A percentile compares a stretch with the other conserved stretches of the same genome.
These are phyloP conservation scores for Vaccinium macrocarpon DNA, from an alignment of 148 eudicot genomes.

Conservation along the genomic window DNA sequence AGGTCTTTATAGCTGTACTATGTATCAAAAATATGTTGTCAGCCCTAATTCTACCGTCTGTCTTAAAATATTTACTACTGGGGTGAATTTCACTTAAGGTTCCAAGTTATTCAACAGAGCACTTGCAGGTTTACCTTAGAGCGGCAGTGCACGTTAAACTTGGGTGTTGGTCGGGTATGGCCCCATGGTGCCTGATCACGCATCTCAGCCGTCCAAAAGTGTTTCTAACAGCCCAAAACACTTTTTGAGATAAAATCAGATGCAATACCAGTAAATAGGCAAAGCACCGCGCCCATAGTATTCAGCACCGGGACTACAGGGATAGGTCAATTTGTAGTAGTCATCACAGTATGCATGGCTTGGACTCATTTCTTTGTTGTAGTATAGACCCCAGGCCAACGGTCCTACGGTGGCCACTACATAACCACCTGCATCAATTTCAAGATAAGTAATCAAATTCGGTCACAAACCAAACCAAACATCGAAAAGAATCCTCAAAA, in stretches of 20 bases:
- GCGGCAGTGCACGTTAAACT: too few relatives aligned
- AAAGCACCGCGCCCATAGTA: slow-evolving; percentile 96
- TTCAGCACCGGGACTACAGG: slow-evolving; percentile 81
- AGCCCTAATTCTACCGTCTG: too few relatives aligned
- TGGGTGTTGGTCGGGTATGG: too few relatives aligned
- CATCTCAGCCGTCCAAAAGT: too few relatives aligned
- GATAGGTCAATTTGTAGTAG: slow-evolving; percentile 66
- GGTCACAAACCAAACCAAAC: background rate
- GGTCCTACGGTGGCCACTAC: slow-evolving; percentile 95
- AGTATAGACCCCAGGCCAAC: slow-evolving; percentile 93
- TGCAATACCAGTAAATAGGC: slow-evolving; percentile 79
- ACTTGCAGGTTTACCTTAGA: too few relatives aligned
- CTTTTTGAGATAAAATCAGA: background rate
- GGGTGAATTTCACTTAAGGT: too few relatives aligned
- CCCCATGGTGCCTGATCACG: too few relatives aligned
- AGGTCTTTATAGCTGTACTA: too few relatives aligned
- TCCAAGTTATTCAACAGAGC: too few relatives aligned
- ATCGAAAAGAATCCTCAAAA: background rate
- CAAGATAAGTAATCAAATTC: background rate
- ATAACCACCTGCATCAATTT: slow-evolving; percentile 72
- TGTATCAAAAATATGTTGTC: too few relatives aligned
- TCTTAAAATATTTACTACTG: too few relatives aligned
- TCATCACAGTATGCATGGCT: slow-evolving; percentile 88
- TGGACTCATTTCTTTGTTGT: slow-evolving; percentile 95
- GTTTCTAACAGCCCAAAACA: too few relatives aligned